These are phyloP conservation scores for Sugiyamaella novakii DNA, from an alignment of 1,139 yeast species.

Conservation along the genomic window DNA sequence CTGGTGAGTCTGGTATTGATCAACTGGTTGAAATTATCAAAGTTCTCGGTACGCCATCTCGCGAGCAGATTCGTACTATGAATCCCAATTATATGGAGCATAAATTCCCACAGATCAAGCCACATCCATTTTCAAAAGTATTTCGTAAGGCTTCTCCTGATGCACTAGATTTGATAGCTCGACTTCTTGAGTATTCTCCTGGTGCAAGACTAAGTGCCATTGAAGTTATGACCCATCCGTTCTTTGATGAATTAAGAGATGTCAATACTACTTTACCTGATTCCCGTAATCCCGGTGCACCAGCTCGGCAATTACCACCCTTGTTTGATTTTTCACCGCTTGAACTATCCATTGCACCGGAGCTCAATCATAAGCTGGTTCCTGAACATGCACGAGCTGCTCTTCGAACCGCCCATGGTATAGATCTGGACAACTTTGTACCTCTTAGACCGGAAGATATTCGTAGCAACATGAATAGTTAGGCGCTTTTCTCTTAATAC, in stretches of 20 bases:
- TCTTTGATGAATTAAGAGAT: constrained; percentile 73
- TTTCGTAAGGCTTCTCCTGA: constrained; percentile 67
- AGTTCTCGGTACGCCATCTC: constrained; percentile 91
- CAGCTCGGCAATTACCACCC: constrained; percentile 45
- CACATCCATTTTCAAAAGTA: constrained; percentile 84
- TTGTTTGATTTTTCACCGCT: constrained; percentile 45
- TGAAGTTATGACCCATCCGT: constrained; percentile 67
- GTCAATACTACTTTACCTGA: constrained; percentile 58
- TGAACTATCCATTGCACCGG: constrained; percentile 47
- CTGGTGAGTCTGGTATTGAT: constrained; percentile 97
- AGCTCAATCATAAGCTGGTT: constrained; percentile 43
- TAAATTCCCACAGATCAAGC: constrained; percentile 92
- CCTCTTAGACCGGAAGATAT: constrained; percentile 43
- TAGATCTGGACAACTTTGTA: constrained; percentile 43
- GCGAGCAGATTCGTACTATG: constrained; percentile 92
- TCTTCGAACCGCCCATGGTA: constrained; percentile 37
- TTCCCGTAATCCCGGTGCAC: constrained; percentile 43
- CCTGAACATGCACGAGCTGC: constrained; percentile 45
- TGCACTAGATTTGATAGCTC: constrained; percentile 62
- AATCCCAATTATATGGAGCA: constrained; percentile 98
- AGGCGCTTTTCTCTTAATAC: neutral
- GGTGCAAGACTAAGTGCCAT: constrained; percentile 67
- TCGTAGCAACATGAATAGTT: constrained; percentile 24
- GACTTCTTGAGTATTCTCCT: constrained; percentile 76
- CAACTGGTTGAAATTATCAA: constrained; percentile 96